Evolutionary conservation across 768 basidiomycete species (phyloP).

Genomic region (Podaxis sp.): DNA sequence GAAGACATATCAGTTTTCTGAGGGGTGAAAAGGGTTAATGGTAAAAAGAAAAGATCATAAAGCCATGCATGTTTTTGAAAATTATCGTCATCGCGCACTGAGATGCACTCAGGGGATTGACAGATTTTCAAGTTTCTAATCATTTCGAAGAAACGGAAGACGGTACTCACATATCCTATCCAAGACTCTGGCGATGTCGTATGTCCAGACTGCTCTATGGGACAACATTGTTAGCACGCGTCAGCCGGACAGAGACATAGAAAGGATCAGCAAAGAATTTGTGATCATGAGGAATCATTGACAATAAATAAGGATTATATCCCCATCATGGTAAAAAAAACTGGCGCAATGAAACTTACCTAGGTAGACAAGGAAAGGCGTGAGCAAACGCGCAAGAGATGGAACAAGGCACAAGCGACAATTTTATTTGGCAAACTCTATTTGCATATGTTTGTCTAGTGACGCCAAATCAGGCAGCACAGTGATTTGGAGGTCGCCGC

Average conservation of each 20-base stretch:
- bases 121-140: conserved; percentile 17
- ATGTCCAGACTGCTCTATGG: not conserved
- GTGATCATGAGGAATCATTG: conserved; percentile 58
- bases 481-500: conserved; percentile 23
- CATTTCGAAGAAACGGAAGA: conserved; percentile 3
- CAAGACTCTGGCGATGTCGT: not conserved
- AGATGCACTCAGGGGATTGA: conserved; percentile 15
- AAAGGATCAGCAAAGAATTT: conserved; percentile 45
- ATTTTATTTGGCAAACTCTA: conserved; percentile 15
- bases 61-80: conserved; percentile 11
- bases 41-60: conserved; percentile 1
- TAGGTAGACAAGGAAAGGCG: conserved; percentile 14
- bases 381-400: conserved; percentile 8
- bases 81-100: conserved; percentile 10
- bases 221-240: not conserved
- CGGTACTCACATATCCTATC: not conserved
- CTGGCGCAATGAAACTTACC: conserved; percentile 27
- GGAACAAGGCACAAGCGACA: conserved; percentile 15
- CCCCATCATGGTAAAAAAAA: conserved; percentile 46
- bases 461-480: conserved; percentile 26
- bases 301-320: conserved; percentile 66
- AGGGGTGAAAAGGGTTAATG: conserved; percentile 3
- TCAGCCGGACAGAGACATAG: not conserved
- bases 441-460: conserved; percentile 32
- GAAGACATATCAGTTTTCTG: conserved; percentile 16